A percentile compares a stretch with the other conserved stretches of the same genome.
Evolutionary conservation across 1,284 basidiomycete species (phyloP).

Genomic region (Boletus semigastroideus): DNA sequence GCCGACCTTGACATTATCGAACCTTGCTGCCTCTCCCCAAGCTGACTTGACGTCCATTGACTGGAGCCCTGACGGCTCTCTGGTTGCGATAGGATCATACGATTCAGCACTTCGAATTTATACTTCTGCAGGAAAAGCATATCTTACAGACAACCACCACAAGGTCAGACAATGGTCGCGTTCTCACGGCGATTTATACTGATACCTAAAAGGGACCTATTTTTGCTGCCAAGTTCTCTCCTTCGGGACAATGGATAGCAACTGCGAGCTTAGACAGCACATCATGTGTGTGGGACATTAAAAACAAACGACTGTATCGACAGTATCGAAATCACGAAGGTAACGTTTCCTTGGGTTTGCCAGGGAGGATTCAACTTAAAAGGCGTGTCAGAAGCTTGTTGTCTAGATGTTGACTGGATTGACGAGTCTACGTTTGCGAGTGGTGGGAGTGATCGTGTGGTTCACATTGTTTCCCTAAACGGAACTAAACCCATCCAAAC

Average conservation of each 20-base stretch:
- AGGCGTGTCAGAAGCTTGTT: conserved; percentile 50
- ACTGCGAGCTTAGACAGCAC: conserved; percentile 75
- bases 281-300: conserved; percentile 76
- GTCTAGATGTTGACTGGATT: conserved; percentile 81
- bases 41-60: conserved; percentile 69
- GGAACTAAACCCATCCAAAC: conserved; percentile 52
- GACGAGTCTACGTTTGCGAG: conserved; percentile 70
- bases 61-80: conserved; percentile 69
- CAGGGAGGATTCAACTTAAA: conserved; percentile 11
- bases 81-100: conserved; percentile 76
- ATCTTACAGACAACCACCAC: conserved; percentile 62
- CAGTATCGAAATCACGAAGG: conserved; percentile 68
- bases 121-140: conserved; percentile 52
- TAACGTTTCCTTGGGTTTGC: conserved; percentile 31
- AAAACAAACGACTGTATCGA: conserved; percentile 54
- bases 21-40: conserved; percentile 47
- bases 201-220: conserved; percentile 61
- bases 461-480: conserved; percentile 59
- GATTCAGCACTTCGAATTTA: conserved; percentile 69
- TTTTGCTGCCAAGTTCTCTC: conserved; percentile 73
- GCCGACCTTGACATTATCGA: conserved; percentile 49
- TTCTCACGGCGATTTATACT: conserved; percentile 6
- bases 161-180: conserved; percentile 45
- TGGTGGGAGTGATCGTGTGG: conserved; percentile 68
- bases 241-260: conserved; percentile 63